Conservation (phyloP, 2,329 filamentous ascomycete genomes). For the Drechmeria coniospora region DNA sequence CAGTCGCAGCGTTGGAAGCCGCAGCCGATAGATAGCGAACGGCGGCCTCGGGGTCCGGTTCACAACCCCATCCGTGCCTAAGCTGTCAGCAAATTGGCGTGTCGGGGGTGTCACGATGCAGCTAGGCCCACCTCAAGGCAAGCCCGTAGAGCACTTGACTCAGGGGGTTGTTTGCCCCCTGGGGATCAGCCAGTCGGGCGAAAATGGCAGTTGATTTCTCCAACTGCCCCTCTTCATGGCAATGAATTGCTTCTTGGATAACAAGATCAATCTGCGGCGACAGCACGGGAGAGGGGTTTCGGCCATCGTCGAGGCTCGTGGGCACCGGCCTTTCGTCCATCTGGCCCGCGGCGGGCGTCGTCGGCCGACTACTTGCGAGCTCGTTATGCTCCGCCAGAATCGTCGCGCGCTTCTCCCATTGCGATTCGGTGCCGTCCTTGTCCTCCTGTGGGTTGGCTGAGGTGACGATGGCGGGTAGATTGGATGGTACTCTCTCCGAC, state of each 20-base stretch:
- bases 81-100: too few relatives aligned
- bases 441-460: conserved; percentile 28
- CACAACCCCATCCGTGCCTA: conserved; percentile 88
- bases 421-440: conserved; percentile 40
- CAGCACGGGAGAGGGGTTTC: conserved; percentile 19
- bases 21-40: conserved; percentile 77
- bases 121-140: conserved; percentile 63
- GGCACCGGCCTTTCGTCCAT: too few relatives aligned
- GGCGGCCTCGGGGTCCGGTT: conserved; percentile 54
- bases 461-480: conserved; percentile 60
- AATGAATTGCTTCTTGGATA: conserved; percentile 88
- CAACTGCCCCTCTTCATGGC: conserved; percentile 77
- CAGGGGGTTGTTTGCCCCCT: conserved; percentile 77
- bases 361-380: conserved; percentile 26
- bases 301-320: conserved; percentile 9
- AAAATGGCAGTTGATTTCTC: conserved; percentile 74
- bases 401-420: conserved; percentile 92
- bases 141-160: conserved; percentile 94
- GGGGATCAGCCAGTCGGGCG: conserved; percentile 64
- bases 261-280: conserved; percentile 45
- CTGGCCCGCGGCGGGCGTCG: conserved; percentile 18
- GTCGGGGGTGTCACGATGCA: conserved; percentile 10
- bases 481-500: conserved; percentile 60
- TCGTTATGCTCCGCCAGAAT: conserved; percentile 56
- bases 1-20: conserved; percentile 73